These are phyloP conservation scores for Solanum lycopersicoides DNA, from an alignment of 257 asterid species.

Conservation along the genomic window DNA sequence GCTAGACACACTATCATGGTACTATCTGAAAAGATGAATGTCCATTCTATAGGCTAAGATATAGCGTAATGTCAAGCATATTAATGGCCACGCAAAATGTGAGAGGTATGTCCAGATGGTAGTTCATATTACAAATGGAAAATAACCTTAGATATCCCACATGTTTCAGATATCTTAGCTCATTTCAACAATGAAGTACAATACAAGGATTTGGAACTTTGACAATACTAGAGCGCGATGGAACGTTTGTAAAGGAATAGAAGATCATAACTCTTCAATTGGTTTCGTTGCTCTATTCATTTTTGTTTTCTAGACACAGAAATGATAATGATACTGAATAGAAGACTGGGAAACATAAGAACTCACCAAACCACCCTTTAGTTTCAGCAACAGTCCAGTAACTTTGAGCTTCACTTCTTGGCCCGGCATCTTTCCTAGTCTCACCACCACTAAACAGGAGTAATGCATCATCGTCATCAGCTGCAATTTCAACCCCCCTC, in stretches of 20 bases:
- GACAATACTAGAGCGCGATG: not conserved
- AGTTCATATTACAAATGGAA: not conserved
- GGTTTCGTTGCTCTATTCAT: not conserved
- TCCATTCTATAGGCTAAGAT: not conserved
- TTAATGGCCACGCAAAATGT: not conserved
- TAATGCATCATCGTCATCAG: constrained; percentile 51
- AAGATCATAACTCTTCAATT: not conserved
- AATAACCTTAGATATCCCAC: not conserved
- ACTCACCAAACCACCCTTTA: constrained; percentile 93
- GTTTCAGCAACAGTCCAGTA: constrained; percentile 92
- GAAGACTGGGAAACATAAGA: not conserved
- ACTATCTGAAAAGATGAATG: not conserved
- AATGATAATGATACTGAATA: not conserved
- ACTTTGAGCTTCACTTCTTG: constrained; percentile 95
- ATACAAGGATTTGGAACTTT: not conserved
- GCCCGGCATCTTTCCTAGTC: constrained; percentile 93
- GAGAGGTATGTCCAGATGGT: not conserved
- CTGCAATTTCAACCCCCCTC: constrained; percentile 69
- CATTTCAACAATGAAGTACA: not conserved
- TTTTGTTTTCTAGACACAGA: not conserved
- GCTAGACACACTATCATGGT: not conserved
- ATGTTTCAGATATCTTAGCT: not conserved
- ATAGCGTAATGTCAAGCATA: not conserved
- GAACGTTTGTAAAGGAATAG: not conserved
- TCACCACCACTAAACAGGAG: constrained; percentile 96